phyloP scores from a whole-genome alignment of 805 yeast genomes.

The Starmerella powellii region DNA sequence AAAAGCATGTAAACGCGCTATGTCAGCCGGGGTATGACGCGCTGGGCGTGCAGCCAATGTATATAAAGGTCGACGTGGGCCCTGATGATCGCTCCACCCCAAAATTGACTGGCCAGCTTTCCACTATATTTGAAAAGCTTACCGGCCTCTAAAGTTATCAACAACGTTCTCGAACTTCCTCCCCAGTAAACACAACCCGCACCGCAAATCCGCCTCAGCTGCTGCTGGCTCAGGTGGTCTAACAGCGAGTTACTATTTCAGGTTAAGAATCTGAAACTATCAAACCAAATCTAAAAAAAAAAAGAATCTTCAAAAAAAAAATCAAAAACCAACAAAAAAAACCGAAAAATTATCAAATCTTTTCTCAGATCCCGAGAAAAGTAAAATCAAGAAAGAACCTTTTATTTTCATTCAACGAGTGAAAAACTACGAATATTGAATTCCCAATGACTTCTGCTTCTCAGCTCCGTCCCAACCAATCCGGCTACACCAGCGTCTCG shows the following conservation, averaged over 20 bases:
- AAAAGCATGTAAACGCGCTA: background rate
- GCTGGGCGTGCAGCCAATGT: too few species aligned
- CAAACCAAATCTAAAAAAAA: constrained; percentile 12
- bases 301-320: constrained; percentile 26
- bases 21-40: background rate
- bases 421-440: constrained; percentile 1
- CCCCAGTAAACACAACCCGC: constrained; percentile 36
- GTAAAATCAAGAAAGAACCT: constrained; percentile 6
- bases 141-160: constrained; percentile 7
- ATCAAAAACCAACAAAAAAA: constrained; percentile 6
- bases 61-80: too few species aligned
- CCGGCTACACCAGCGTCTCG: constrained; percentile 37
- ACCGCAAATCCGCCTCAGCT: constrained; percentile 31
- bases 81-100: background rate
- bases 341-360: constrained; percentile 1
- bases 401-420: constrained; percentile 3
- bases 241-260: constrained; percentile 17
- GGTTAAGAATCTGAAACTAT: constrained; percentile 25
- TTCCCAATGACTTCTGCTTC: constrained; percentile 21
- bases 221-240: constrained; percentile 33
- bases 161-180: constrained; percentile 35
- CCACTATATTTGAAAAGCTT: constrained; percentile 1
- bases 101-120: constrained; percentile 3
- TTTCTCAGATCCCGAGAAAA: background rate
- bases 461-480: constrained; percentile 13